Base-by-base conservation (phyloP, 257 asterid species). In the Jacaranda copaia region DNA sequence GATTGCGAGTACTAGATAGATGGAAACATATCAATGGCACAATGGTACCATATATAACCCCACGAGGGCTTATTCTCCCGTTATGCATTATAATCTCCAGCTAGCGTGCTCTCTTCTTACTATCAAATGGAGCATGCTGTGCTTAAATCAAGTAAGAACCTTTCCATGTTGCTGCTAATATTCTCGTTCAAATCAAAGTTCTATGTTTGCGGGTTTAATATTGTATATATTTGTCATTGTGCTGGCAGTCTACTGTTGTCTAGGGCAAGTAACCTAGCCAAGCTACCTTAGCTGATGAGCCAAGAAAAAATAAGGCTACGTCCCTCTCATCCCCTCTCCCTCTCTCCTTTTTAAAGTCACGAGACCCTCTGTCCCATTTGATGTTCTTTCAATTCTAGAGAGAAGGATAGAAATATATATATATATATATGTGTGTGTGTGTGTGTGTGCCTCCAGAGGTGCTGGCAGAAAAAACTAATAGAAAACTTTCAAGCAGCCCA, bases 391-490 rank as follows among this genome's bases (percentile, higher is more conserved):
- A 90, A 84, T 87, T 85, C 74, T 63, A 70, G 87, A 65, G 84
- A 85, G 85, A 81, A 80, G 80, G 70, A 73, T 67, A 75, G 43
- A 69, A 49, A 72, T 68, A 70, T 38, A 25, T 25, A 25, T 25
- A 25, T 25, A 25, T 25, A 25, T 25, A 2, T 25, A 2, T 25
- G 32, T 25, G 32, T 25, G 32, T 25, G 32, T 25, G 32, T 25
- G 25, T 6, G 12, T 38, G 49, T 20, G 74, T 86, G 91, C 80
- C 83, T 81, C 83, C 80, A 85, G 84, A 77, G 84, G 70, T 78
- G 87, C 77, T 85, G 96, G 88, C 92, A 87, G 96, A 81, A 68
- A 68, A 77, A 86, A 90, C 89, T 87, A 88, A 78, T 74, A 87
- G 90, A 84, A 79, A 87, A 76, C 82, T 80, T 85, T 87, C 32